These are phyloP conservation scores for Lasiodiplodia gonubiensis DNA, from an alignment of 2,329 filamentous ascomycete genomes.

Conservation along the genomic window DNA sequence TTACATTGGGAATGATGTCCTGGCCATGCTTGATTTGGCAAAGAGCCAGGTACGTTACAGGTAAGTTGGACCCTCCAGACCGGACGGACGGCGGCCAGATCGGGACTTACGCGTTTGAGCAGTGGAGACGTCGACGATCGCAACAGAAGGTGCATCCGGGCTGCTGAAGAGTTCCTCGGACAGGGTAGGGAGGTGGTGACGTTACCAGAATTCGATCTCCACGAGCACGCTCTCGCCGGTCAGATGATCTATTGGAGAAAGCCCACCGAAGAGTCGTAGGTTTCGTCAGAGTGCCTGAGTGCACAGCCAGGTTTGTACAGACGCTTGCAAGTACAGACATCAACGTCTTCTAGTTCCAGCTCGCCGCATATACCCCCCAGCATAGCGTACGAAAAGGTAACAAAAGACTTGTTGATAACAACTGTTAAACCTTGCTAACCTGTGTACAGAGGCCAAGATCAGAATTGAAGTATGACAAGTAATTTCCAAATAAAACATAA, in stretches of 20 bases:
- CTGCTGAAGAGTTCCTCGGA: conserved; percentile 38
- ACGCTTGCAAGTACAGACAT: background rate
- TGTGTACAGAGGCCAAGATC: background rate
- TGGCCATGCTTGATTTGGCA: conserved; percentile 32
- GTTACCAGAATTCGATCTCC: conserved; percentile 40
- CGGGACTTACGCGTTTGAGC: background rate
- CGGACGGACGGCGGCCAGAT: background rate
- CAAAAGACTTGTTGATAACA: background rate
- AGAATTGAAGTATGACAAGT: background rate
- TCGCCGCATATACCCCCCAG: conserved; percentile 7
- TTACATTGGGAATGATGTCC: conserved; percentile 47
- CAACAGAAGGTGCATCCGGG: conserved; percentile 32
- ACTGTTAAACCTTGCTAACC: background rate
- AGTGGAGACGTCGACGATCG: conserved; percentile 17
- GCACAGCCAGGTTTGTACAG: conserved; percentile 12
- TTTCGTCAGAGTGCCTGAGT: background rate
- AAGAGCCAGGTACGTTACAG: conserved; percentile 13
- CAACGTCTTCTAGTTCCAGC: background rate
- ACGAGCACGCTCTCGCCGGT: conserved; percentile 41
- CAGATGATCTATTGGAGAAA: conserved; percentile 40
- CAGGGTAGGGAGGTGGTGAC: conserved; percentile 31
- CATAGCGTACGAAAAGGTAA: conserved; percentile 5
- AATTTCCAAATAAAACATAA: background rate
- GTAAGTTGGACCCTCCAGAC: background rate
- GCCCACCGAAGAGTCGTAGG: conserved; percentile 1